Evolutionary conservation across 2,329 filamentous ascomycete species (phyloP).

Genomic region (Sphaerostilbella broomeana): DNA sequence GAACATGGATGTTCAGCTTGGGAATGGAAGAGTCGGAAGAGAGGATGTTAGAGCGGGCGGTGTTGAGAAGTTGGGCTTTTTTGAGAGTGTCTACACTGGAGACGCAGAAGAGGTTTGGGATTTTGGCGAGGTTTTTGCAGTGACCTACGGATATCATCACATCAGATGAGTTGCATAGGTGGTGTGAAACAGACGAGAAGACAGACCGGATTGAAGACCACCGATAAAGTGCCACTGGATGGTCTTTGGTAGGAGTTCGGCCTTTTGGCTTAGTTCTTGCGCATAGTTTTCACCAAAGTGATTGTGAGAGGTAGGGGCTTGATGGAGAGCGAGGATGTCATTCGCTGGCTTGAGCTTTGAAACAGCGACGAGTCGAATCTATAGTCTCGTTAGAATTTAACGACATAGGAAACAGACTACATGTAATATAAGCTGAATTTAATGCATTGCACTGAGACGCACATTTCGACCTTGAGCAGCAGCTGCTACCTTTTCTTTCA

Average conservation of each 20-base stretch:
- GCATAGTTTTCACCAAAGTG: conserved; percentile 98
- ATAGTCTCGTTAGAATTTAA: too few species aligned
- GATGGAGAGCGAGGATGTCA: conserved; percentile 80
- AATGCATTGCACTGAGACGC: too few species aligned
- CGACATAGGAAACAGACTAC: too few species aligned
- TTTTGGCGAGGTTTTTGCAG: conserved; percentile 77
- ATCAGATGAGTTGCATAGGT: too few species aligned
- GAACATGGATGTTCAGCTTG: conserved; percentile 70
- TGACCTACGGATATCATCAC: conserved; percentile 69
- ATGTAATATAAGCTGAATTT: too few species aligned
- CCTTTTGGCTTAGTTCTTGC: conserved; percentile 83
- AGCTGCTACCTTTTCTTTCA: conserved; percentile 51
- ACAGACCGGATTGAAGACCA: conserved; percentile 68
- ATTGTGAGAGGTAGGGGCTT: conserved; percentile 48
- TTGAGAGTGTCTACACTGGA: conserved; percentile 84
- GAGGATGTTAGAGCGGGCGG: conserved; percentile 58
- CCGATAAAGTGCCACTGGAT: conserved; percentile 98
- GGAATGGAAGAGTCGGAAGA: conserved; percentile 31
- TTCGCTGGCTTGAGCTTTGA: conserved; percentile 93
- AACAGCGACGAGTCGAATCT: conserved; percentile 86
- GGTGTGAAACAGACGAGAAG: background rate
- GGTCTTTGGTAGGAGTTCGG: conserved; percentile 63
- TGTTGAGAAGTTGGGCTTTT: conserved; percentile 78
- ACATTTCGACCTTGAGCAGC: conserved; percentile 49
- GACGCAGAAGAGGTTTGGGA: conserved; percentile 85